Percentiles rank a stretch among this genome's conserved stretches.
phyloP scores from a whole-genome alignment of 2,329 filamentous ascomycete species.

The Colletotrichum sp. region DNA sequence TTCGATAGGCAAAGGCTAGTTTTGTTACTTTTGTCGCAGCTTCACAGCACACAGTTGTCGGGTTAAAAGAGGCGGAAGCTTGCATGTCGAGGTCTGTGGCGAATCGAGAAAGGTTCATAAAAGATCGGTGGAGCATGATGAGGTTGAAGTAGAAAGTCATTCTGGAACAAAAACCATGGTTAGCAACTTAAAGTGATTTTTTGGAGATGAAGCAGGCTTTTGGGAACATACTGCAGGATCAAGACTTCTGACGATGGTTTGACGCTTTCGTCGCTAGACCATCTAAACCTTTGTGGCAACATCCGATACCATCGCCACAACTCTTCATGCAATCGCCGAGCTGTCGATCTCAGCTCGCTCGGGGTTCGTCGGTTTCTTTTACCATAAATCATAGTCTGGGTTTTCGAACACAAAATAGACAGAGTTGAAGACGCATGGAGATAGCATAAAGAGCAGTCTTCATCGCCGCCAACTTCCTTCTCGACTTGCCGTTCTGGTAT shows the following conservation, averaged over 20 bases:
- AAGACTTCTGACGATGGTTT: not conserved
- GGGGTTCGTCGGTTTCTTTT: not conserved
- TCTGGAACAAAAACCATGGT: not conserved
- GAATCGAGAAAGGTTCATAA: not conserved
- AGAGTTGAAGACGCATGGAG: not conserved
- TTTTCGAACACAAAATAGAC: not conserved
- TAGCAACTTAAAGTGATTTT: not conserved
- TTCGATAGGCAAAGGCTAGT: not conserved
- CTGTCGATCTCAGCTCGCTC: not conserved
- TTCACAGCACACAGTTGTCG: not conserved
- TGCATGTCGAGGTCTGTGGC: not conserved
- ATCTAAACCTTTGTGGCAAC: not conserved
- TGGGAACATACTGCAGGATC: not conserved
- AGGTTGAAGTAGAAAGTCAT: constrained; percentile 5
- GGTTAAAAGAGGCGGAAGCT: not conserved
- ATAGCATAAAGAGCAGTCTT: not conserved
- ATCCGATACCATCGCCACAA: not conserved
- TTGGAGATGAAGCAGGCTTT: not conserved
- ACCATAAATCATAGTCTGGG: not conserved
- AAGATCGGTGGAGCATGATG: constrained; percentile 7
- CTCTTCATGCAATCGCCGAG: not conserved
- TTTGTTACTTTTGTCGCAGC: not conserved
- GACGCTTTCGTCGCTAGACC: not conserved
- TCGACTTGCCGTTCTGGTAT: not conserved
- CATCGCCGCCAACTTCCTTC: not conserved